Conservation (phyloP, 108 stramenopile species). For the Pseudonitzschia multiseries region DNA sequence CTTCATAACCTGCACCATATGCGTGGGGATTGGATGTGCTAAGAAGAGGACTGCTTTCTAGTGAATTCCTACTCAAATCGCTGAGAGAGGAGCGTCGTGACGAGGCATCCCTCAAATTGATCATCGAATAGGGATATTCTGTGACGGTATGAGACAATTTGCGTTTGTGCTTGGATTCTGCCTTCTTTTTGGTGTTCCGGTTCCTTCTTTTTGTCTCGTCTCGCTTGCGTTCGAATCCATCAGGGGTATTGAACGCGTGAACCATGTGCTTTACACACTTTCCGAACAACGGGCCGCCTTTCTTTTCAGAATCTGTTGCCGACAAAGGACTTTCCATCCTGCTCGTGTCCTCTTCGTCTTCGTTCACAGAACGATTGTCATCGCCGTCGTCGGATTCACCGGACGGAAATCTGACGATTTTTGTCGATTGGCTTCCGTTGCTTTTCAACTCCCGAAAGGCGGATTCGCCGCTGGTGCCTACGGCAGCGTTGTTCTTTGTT, state of each 20-base stretch:
- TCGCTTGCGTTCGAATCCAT: conserved; percentile 1
- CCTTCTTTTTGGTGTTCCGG: neutral
- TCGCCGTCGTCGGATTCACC: neutral
- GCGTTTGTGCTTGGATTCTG: conserved; percentile 10
- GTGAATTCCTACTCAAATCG: neutral
- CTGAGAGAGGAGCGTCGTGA: neutral
- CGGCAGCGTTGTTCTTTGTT: neutral
- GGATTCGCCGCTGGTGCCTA: conserved; percentile 20
- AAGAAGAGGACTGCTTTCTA: conserved; percentile 11
- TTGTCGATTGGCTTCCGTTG: conserved; percentile 17
- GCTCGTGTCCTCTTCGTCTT: neutral
- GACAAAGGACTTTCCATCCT: neutral
- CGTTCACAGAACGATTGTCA: neutral
- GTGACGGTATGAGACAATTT: conserved; percentile 9
- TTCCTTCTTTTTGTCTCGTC: neutral
- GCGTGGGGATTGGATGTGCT: neutral
- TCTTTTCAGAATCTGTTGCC: conserved; percentile 9
- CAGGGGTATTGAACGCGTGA: conserved; percentile 28
- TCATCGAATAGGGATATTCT: conserved; percentile 29
- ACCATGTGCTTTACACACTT: conserved; percentile 29
- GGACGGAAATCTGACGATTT: conserved; percentile 18
- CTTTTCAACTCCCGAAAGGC: conserved; percentile 26
- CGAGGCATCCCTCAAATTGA: conserved; percentile 4
- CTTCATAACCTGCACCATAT: neutral
- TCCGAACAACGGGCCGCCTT: conserved; percentile 3